These are phyloP conservation scores for Stagonosporopsis chrysanthemi DNA, from an alignment of 2,329 filamentous ascomycete genomes.

Conservation along the genomic window DNA sequence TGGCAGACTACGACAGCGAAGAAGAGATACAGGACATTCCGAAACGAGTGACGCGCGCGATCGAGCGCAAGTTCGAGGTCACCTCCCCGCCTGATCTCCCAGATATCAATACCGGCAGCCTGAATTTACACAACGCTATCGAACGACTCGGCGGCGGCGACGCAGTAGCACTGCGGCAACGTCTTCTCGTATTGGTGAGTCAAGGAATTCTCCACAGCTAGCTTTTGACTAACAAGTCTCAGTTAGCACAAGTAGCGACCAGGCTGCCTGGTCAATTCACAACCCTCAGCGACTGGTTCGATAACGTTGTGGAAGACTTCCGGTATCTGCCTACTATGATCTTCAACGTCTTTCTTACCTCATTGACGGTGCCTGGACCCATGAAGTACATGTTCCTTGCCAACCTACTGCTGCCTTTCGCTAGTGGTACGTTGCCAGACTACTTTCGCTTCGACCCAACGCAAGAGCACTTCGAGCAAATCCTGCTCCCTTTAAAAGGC, in stretches of 20 bases:
- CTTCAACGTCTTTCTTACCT: constrained; percentile 64
- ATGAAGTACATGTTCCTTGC: constrained; percentile 58
- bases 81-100: constrained; percentile 5
- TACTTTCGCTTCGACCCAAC: constrained; percentile 34
- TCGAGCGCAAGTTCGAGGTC: constrained; percentile 11
- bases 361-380: constrained; percentile 53
- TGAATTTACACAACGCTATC: constrained; percentile 28
- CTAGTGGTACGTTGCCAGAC: constrained; percentile 34
- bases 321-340: constrained; percentile 65
- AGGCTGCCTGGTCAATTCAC: constrained; percentile 56
- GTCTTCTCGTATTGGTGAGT: constrained; percentile 66
- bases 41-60: constrained; percentile 11
- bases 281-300: constrained; percentile 64
- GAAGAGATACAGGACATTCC: constrained; percentile 41
- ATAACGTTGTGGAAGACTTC: constrained; percentile 64
- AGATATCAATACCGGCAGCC: constrained; percentile 7
- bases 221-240: constrained; percentile 26
- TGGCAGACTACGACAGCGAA: constrained; percentile 60
- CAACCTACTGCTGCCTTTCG: constrained; percentile 42
- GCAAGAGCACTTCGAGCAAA: constrained; percentile 40
- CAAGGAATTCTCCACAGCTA: not conserved
- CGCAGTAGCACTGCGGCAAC: constrained; percentile 67
- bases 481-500: constrained; percentile 36
- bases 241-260: constrained; percentile 51
- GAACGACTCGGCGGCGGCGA: constrained; percentile 55